These are phyloP conservation scores for Volvariella surrecta DNA, from an alignment of 1,284 basidiomycete species.

Conservation along the genomic window DNA sequence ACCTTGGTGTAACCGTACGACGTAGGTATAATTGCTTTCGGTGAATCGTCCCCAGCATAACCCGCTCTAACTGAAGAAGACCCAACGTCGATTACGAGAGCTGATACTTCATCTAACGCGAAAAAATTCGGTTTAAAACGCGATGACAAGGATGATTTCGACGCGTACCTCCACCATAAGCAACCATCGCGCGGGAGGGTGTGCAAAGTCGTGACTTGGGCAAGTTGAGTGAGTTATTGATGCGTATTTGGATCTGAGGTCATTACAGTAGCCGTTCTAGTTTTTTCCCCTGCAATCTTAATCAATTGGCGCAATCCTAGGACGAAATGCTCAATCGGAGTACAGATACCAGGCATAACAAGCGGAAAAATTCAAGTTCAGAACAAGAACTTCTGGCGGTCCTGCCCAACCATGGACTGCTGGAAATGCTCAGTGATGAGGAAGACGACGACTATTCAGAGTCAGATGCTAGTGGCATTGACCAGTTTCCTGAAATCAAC, in stretches of 20 bases:
- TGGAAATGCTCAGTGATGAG: constrained; percentile 70
- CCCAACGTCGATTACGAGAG: constrained; percentile 93
- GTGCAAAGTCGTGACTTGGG: background rate
- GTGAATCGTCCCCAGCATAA: constrained; percentile 96
- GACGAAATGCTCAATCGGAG: constrained; percentile 25
- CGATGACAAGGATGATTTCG: constrained; percentile 4
- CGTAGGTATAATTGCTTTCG: constrained; percentile 87
- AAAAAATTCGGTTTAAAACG: background rate
- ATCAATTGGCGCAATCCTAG: constrained; percentile 4
- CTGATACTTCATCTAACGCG: constrained; percentile 81
- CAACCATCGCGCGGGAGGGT: constrained; percentile 41
- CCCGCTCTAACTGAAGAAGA: constrained; percentile 86
- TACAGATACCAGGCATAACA: constrained; percentile 29
- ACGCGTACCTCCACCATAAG: constrained; percentile 61
- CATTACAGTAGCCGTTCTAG: constrained; percentile 9
- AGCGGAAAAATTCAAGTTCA: constrained; percentile 46
- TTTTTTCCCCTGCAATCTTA: constrained; percentile 3
- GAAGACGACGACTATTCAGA: constrained; percentile 43
- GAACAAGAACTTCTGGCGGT: constrained; percentile 19
- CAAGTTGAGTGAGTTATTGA: constrained; percentile 12
- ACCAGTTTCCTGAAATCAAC: constrained; percentile 50
- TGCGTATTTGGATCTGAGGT: constrained; percentile 14
- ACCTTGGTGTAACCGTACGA: constrained; percentile 72
- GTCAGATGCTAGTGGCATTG: constrained; percentile 40
- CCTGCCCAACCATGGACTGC: constrained; percentile 31